Evolutionary conservation across 2,329 filamentous ascomycete genomes (phyloP).

Genomic region (Cordyceps fumosorosea): DNA sequence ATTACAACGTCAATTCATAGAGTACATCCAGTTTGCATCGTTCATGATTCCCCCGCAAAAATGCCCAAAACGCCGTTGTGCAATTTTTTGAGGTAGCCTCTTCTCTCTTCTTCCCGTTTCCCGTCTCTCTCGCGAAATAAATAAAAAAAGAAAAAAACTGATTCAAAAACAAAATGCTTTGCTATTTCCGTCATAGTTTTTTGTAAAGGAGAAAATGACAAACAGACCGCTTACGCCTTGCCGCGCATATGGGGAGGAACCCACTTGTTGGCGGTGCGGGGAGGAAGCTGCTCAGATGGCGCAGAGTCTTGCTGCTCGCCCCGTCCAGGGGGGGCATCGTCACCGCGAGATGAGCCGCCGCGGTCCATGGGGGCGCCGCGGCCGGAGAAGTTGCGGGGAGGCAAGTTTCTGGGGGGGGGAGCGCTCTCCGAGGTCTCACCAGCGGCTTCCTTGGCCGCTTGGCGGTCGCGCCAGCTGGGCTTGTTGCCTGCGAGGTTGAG

Average conservation of each 20-base stretch:
- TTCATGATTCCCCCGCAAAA: background rate
- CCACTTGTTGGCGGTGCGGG: conserved; percentile 52
- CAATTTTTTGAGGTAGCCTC: conserved; percentile 8
- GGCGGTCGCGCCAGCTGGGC: conserved; percentile 67
- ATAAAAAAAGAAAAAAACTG: background rate
- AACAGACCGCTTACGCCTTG: conserved; percentile 18
- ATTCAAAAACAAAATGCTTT: conserved; percentile 11
- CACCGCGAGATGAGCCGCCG: conserved; percentile 33
- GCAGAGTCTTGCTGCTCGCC: conserved; percentile 33
- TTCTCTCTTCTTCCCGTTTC: background rate
- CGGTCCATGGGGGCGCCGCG: conserved; percentile 35
- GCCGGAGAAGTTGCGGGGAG: conserved; percentile 25
- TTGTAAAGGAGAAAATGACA: background rate
- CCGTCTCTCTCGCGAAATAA: background rate
- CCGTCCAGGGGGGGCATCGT: background rate
- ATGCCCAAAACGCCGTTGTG: conserved; percentile 10
- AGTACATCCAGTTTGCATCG: conserved; percentile 12
- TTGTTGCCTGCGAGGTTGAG: conserved; percentile 56
- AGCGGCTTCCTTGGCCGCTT: conserved; percentile 43
- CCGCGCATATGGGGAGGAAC: conserved; percentile 44
- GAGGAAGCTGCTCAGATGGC: conserved; percentile 44
- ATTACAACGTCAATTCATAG: conserved; percentile 10
- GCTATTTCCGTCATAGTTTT: conserved; percentile 11
- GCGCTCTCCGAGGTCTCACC: conserved; percentile 34
- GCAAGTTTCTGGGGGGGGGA: conserved; percentile 33